Evolutionary conservation across 805 yeast species (phyloP), one percentile per base, ranked within the genome.

Genomic region (Kazachstania martiniae): DNA sequence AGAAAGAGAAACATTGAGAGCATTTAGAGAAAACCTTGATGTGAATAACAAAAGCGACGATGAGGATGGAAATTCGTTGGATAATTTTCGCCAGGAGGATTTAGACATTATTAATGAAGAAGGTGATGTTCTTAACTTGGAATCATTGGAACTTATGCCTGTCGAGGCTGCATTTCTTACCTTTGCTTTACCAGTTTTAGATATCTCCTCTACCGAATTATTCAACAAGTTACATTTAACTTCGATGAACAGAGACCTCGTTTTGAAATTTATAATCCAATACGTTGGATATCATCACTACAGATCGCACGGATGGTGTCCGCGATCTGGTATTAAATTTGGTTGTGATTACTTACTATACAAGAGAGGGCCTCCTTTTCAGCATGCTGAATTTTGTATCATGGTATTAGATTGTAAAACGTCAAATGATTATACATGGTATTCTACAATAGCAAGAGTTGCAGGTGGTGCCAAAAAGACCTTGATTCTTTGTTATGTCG

Each of bases 281-380:
- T 89, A 81, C 46, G 75, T 74, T 4, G 87, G 72, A 1, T 89
- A 87, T 47, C 93, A 85, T 49, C 86, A 89, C 52, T 87, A 75
- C 57, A 67, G 94, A 32, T 77, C 95, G 0, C 66, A 73, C 17
- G 96, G 96, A 0, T 91, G 97, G 96, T 89, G 96, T 62, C 91
- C 79, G 3, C 66, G 93, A 37, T 72, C 87, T 0, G 98, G 97
- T 0, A 71, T 86, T 35, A 91, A 91, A 55, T 91, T 91, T 55
- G 95, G 95, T 2, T 70, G 82, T n/a, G 93, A 87, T 46, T 79
- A 63, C 55, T 59, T 91, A 7, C 62, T 91, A 4, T 91, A 91
- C 54, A 74, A 78, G 33, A 65, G 89, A 36, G 99, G 99, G 0
- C 98, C 97, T 7, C 96, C 96, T 2, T 85, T 87, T 53, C 74